A percentile compares a stretch with the other conserved stretches of the same genome.
phyloP scores from a whole-genome alignment of 1,284 basidiomycete genomes.

The Sporisorium sorghi region DNA sequence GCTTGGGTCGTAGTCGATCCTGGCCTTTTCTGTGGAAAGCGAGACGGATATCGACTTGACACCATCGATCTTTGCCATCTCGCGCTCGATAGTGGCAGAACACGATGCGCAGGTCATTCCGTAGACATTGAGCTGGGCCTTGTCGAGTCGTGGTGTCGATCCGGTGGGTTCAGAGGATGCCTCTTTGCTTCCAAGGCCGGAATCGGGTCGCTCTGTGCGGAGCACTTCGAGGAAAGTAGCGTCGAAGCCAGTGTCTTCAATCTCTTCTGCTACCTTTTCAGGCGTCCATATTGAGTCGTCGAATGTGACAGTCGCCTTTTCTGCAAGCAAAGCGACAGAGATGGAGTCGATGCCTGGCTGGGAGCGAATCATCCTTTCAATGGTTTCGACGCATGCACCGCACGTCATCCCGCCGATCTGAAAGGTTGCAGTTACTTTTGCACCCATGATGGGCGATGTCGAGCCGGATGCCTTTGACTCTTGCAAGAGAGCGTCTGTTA shows the following conservation, averaged over 20 bases:
- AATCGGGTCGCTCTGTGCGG: slow-evolving; percentile 20
- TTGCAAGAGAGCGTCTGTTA: slow-evolving; percentile 21
- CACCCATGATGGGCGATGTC: slow-evolving; percentile 8
- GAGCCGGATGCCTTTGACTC: slow-evolving; percentile 28
- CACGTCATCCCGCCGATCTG: slow-evolving; percentile 92
- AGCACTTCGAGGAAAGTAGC: slow-evolving; percentile 70
- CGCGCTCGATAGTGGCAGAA: slow-evolving; percentile 80
- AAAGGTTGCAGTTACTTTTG: slow-evolving; percentile 72
- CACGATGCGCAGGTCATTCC: slow-evolving; percentile 91
- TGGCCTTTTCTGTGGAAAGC: slow-evolving; percentile 59
- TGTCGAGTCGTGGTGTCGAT: slow-evolving; percentile 12
- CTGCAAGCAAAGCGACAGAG: slow-evolving; percentile 92
- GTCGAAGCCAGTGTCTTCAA: slow-evolving; percentile 91
- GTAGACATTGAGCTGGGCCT: slow-evolving; percentile 77
- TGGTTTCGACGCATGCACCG: slow-evolving; percentile 89
- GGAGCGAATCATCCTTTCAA: slow-evolving; percentile 86
- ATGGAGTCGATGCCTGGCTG: slow-evolving; percentile 87
- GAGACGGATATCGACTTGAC: slow-evolving; percentile 55
- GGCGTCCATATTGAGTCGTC: slow-evolving; percentile 82
- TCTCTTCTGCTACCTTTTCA: slow-evolving; percentile 79
- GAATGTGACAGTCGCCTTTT: slow-evolving; percentile 90
- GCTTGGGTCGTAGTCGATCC: slow-evolving; percentile 54
- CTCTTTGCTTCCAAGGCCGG: slow-evolving; percentile 6
- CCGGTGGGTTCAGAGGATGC: background rate
- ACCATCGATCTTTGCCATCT: slow-evolving; percentile 76